These are phyloP conservation scores for Phaeosphaeriaceae sp. DNA, from an alignment of 2,329 filamentous ascomycete species.

Conservation along the genomic window DNA sequence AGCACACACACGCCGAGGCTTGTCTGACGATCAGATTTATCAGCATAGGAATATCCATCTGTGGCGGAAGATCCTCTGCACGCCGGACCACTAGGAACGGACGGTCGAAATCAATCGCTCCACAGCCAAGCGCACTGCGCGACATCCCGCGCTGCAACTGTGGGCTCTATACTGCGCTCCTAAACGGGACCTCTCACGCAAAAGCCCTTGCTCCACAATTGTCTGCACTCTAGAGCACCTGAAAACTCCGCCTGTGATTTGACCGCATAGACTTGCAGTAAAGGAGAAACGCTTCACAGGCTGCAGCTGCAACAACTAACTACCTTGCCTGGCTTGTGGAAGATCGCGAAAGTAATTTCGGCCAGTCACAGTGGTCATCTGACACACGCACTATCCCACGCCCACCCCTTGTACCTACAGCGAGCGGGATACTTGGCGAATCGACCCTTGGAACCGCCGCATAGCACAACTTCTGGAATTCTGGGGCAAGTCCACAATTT, in stretches of 20 bases:
- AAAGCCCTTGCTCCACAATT: slow-evolving; percentile 4
- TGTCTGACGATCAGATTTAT: slow-evolving; percentile 19
- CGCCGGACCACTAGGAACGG: slow-evolving; percentile 27
- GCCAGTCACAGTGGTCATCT: slow-evolving; percentile 33
- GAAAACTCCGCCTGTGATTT: background rate
- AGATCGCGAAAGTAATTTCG: slow-evolving; percentile 17
- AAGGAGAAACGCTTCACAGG: slow-evolving; percentile 19
- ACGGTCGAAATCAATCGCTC: slow-evolving; percentile 16
- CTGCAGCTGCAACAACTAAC: slow-evolving; percentile 5
- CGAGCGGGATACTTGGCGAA: slow-evolving; percentile 28
- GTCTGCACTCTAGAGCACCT: slow-evolving; percentile 10
- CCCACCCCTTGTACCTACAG: slow-evolving; percentile 23
- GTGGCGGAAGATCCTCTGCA: slow-evolving; percentile 22
- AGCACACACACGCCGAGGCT: slow-evolving; percentile 27
- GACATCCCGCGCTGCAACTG: slow-evolving; percentile 40
- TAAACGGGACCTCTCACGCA: background rate
- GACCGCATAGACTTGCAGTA: slow-evolving; percentile 8
- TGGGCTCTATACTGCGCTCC: slow-evolving; percentile 18
- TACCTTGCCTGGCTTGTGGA: slow-evolving; percentile 1
- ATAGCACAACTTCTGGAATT: slow-evolving; percentile 11
- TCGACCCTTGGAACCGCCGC: slow-evolving; percentile 13
- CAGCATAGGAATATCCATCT: slow-evolving; percentile 16
- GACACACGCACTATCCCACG: slow-evolving; percentile 32
- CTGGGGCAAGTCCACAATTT: slow-evolving; percentile 8
- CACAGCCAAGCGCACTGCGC: slow-evolving; percentile 30